A percentile compares a stretch with the other conserved stretches of the same genome.
Evolutionary conservation across 805 yeast species (phyloP).

Genomic region (Kodamaea kaohsiungensis): DNA sequence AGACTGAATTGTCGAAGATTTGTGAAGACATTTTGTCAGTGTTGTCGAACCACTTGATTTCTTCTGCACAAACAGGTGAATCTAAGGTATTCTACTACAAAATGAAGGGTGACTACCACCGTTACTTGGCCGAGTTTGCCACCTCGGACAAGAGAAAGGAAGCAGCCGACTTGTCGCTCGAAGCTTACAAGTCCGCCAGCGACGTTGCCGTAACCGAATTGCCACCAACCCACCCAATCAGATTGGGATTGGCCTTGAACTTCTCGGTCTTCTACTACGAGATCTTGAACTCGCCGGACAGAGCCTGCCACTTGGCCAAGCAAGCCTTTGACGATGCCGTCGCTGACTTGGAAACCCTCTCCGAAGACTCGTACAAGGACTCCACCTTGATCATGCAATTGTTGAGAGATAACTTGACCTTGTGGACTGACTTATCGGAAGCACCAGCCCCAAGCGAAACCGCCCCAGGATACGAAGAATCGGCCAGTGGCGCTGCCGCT

Average conservation of each 20-base stretch:
- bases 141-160: conserved; percentile 86
- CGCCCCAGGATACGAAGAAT: conserved; percentile 10
- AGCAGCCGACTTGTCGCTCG: conserved; percentile 89
- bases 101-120: conserved; percentile 99
- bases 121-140: conserved; percentile 97
- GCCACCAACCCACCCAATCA: conserved; percentile 98
- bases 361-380: conserved; percentile 98
- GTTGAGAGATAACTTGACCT: conserved; percentile 95
- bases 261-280: conserved; percentile 98
- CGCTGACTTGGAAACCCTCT: conserved; percentile 95
- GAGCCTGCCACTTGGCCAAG: conserved; percentile 98
- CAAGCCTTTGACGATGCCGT: conserved; percentile 99
- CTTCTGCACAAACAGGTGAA: conserved; percentile 95
- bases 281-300: conserved; percentile 96
- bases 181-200: conserved; percentile 92
- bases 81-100: conserved; percentile 97
- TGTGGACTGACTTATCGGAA: conserved; percentile 97
- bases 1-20: conserved; percentile 86
- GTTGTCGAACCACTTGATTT: conserved; percentile 85
- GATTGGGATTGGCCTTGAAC: conserved; percentile 96
- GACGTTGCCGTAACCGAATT: conserved; percentile 96
- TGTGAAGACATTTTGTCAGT: conserved; percentile 92
- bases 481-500: conserved; percentile 6
- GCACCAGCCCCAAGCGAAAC: conserved; percentile 50
- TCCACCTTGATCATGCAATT: conserved; percentile 98